Evolutionary conservation across 2,329 filamentous ascomycete genomes (phyloP).

Genomic region (Colletotrichum somersetense): DNA sequence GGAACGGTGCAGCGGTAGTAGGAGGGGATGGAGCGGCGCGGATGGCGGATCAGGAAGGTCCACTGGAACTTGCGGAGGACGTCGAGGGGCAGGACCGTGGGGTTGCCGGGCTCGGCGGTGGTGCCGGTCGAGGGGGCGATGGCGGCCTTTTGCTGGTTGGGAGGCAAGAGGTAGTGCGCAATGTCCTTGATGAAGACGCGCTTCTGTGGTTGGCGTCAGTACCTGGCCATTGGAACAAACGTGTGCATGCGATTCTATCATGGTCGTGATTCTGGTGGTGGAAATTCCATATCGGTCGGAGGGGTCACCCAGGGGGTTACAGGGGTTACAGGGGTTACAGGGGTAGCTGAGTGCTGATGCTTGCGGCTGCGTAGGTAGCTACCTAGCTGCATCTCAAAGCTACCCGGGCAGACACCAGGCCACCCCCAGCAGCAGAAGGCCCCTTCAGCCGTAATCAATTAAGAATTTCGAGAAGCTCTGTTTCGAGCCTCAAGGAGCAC

Average conservation of each 20-base stretch:
- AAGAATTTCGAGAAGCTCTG: conserved; percentile 41
- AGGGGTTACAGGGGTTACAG: neutral
- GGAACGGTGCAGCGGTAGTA: conserved; percentile 96
- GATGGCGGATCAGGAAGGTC: conserved; percentile 96
- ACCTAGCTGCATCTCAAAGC: conserved; percentile 26
- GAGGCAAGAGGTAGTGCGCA: conserved; percentile 89
- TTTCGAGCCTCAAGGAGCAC: conserved; percentile 7
- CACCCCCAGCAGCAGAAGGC: conserved; percentile 4
- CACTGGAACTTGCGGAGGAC: conserved; percentile 88
- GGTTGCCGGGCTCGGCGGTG: conserved; percentile 77
- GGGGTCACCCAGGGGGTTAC: neutral
- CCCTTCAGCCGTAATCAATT: conserved; percentile 38
- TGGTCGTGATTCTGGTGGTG: neutral
- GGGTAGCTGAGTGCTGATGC: conserved; percentile 7
- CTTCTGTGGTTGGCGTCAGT: conserved; percentile 69
- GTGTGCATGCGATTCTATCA: neutral
- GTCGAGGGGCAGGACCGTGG: conserved; percentile 83
- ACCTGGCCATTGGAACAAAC: neutral
- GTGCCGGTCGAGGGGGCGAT: conserved; percentile 86
- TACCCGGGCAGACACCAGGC: neutral
- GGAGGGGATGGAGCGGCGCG: conserved; percentile 89
- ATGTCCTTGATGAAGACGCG: conserved; percentile 99
- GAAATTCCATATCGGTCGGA: neutral
- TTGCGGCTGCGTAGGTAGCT: conserved; percentile 17
- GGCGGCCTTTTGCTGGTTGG: conserved; percentile 73